Base-by-base conservation (phyloP, 176 grass and related monocot species). In the Thalia dealbata region DNA sequence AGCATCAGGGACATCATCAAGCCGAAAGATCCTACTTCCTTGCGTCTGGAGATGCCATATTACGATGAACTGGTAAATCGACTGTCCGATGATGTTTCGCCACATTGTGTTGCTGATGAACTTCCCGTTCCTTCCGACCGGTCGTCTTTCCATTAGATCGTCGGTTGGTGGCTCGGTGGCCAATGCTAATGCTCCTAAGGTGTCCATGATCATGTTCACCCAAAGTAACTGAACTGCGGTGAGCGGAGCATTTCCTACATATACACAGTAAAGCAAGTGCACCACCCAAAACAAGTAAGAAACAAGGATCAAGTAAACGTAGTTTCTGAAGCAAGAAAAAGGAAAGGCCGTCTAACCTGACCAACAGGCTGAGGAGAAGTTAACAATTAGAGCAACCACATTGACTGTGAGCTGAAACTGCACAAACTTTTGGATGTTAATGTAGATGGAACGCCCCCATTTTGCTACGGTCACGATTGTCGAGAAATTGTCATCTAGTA, bases 141-240 rank as follows among this genome's bases (percentile, higher is more conserved):
- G 92, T 16, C 80, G 82, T 29, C 80, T 87, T 76, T 92, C 82
- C 92, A 96, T 96, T 86, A 96, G 90, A 54, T 88, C 89, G 84
- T 96, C 84, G 74, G 86, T 85, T 63, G 92, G 92, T 18, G 92
- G 89, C 61, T 96, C 89, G 41, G 92, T 96, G 75, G 92, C 92
- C 10, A 92, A 80, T 63, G 92, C 92, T 84, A 96, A 85, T 67
- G 92, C 92, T 78, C 92, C 89, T 18, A 96, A 67, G 64, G 92
- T 96, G 59, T 96, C 92, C 92, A 96, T 96, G 69, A 96, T 96
- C 92, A 96, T 96, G 83, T 96, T 96, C 24, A 96, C 92, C 92
- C 92, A 96, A 79, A 96, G 79, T 76, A 96, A 35, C 77, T 96
- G 92, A 58, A 96, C 92, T 14, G 92, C 92, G 50, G 92, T 96